Base-by-base conservation (phyloP, 805 yeast genomes). In the Saccharomyces mikatae region DNA sequence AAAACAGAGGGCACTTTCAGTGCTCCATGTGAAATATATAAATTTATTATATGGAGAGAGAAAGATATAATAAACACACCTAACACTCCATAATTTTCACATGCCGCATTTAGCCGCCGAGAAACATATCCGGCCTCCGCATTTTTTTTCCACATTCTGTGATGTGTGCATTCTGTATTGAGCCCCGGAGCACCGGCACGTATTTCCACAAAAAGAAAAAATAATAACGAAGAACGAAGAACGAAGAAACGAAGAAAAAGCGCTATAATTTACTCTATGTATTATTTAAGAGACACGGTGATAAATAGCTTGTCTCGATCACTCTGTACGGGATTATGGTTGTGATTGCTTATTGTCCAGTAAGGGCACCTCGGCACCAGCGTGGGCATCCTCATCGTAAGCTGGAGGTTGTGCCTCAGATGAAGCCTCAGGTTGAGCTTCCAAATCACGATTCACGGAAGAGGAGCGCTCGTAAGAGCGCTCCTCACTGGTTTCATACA, bases 401-500 rank as follows among this genome's bases (percentile, higher is more conserved):
- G 44, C 44, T 36, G 44, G 44, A 17, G 44, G 44, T 11, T 36
- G 24, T 4, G 24, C 24, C 3, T 36, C 22, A n/a, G 41, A n/a
- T n/a, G 5, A 10, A 3, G n/a, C 41, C 21, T n/a, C 13, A 17
- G 44, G 44, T 22, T 36, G 44, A 8, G 44, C 44, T 21, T 36
- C 44, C 24, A 36, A 22, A 11, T 36, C 44, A 17, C 24, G 44
- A 6, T 31, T 17, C 17, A 31, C 36, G 36, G 36, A n/a, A n/a
- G 36, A 13, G 4, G 44, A 36, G 6, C 57, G 48, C 50, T 54
- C 58, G 13, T 46, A 41, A 21, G 55, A 48, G 26, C 65, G 58
- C 49, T 63, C 66, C 17, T 52, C 52, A 51, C 67, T 62, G 6
- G 69, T 60, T 54, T 58, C 63, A 41, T 63, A 58, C 30, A 65